Percentiles rank a stretch among this genome's conserved stretches.
Conservation (phyloP, 2,329 filamentous ascomycete species). For the Botrytis fragariae region DNA sequence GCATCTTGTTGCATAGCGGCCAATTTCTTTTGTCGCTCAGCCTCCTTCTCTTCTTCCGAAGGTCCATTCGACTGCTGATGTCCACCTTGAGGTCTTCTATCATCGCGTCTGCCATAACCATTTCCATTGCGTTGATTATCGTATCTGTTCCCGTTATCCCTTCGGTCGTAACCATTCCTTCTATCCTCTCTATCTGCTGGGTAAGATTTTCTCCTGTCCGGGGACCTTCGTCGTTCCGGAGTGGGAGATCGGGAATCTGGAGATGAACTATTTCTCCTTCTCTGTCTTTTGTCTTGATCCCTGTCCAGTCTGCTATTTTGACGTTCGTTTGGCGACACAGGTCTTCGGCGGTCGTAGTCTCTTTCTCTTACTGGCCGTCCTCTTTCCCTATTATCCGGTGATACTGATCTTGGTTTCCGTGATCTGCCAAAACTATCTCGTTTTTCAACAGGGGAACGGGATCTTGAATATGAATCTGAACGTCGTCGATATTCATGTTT, state of each 20-base stretch:
- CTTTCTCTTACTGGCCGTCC: constrained; percentile 25
- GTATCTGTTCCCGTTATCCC: constrained; percentile 26
- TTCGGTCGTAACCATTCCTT: constrained; percentile 25
- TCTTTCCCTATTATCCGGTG: constrained; percentile 34
- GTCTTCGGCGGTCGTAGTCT: constrained; percentile 25
- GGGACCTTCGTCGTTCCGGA: constrained; percentile 39
- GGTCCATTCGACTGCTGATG: constrained; percentile 5
- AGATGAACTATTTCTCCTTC: constrained; percentile 32
- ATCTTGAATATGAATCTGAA: constrained; percentile 41
- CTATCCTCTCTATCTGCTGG: constrained; percentile 32
- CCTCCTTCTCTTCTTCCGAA: constrained; percentile 42
- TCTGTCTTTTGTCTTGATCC: background rate
- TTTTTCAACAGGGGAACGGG: constrained; percentile 25
- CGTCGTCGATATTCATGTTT: constrained; percentile 42
- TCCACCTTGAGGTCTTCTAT: constrained; percentile 22
- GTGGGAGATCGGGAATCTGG: constrained; percentile 41
- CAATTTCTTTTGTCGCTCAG: constrained; percentile 63
- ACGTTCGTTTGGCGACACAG: constrained; percentile 15
- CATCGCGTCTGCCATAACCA: constrained; percentile 34
- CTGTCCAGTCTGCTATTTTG: background rate
- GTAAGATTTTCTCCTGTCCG: constrained; percentile 35
- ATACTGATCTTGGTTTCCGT: constrained; percentile 32
- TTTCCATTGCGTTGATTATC: constrained; percentile 32
- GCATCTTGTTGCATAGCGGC: constrained; percentile 73
- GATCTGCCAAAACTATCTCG: constrained; percentile 29